These are phyloP conservation scores for Debaryomyces coudertii DNA, from an alignment of 1,139 yeast species.

Conservation along the genomic window DNA sequence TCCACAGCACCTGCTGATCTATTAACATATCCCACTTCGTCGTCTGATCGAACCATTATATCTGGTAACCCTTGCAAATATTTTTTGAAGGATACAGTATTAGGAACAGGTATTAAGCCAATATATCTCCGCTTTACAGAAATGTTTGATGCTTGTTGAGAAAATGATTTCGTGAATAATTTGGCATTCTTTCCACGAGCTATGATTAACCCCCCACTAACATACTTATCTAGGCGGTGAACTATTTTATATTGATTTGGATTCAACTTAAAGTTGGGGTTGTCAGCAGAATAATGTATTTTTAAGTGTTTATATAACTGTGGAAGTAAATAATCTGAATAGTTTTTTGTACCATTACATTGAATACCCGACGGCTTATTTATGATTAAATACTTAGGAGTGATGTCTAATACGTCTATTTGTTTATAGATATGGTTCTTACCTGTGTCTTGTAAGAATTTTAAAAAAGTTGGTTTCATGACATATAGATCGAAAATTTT, in stretches of 20 bases:
- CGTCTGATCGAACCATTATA: neutral
- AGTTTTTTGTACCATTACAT: constrained; percentile 19
- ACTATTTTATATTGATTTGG: constrained; percentile 21
- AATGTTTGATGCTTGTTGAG: constrained; percentile 6
- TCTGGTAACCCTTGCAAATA: neutral
- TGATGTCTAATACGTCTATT: constrained; percentile 19
- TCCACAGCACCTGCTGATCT: neutral
- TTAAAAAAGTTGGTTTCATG: neutral
- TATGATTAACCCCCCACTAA: constrained; percentile 29
- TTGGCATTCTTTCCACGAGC: constrained; percentile 14
- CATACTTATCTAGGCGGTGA: constrained; percentile 29
- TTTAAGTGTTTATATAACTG: constrained; percentile 19
- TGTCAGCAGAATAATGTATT: constrained; percentile 10
- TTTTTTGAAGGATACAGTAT: neutral
- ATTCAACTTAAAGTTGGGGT: constrained; percentile 15
- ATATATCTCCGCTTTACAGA: constrained; percentile 23
- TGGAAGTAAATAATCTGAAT: constrained; percentile 18
- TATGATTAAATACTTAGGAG: constrained; percentile 23
- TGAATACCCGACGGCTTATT: constrained; percentile 29
- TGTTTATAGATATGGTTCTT: neutral
- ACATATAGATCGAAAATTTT: neutral
- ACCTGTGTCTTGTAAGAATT: neutral
- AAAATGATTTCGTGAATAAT: constrained; percentile 5
- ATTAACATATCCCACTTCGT: neutral
- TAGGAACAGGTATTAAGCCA: constrained; percentile 20